These are phyloP conservation scores for Pyricularia grisea DNA, from an alignment of 2,329 filamentous ascomycete genomes.

Conservation along the genomic window DNA sequence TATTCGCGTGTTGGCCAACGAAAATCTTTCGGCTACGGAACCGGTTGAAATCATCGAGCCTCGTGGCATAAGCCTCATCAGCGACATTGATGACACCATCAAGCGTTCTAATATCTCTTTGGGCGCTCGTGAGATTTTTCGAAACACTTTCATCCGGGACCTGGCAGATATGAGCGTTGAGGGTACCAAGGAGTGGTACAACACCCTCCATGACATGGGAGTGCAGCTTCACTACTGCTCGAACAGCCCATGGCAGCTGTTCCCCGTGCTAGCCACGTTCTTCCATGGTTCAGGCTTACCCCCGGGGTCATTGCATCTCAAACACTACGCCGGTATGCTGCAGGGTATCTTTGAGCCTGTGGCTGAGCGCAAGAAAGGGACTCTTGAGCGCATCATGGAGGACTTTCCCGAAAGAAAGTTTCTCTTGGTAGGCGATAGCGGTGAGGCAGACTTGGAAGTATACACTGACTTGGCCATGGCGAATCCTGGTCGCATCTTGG, in stretches of 20 bases:
- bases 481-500: constrained; percentile 74
- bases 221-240: constrained; percentile 95
- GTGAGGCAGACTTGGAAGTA: constrained; percentile 92
- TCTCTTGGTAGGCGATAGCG: constrained; percentile 87
- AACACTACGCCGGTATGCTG: constrained; percentile 93
- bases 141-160: constrained; percentile 89
- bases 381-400: constrained; percentile 71
- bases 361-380: constrained; percentile 85
- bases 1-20: constrained; percentile 76
- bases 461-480: constrained; percentile 88
- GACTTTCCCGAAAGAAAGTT: constrained; percentile 90
- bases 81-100: constrained; percentile 95
- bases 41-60: constrained; percentile 69
- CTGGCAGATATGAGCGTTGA: constrained; percentile 72
- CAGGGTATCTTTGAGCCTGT: constrained; percentile 98
- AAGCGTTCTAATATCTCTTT: constrained; percentile 87
- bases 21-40: constrained; percentile 73
- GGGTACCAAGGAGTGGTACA: constrained; percentile 88
- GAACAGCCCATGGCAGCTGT: constrained; percentile 98
- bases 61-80: constrained; percentile 81
- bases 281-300: constrained; percentile 76
- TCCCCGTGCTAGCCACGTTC: constrained; percentile 77
- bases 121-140: constrained; percentile 88
- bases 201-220: constrained; percentile 63
- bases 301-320: constrained; percentile 83